A percentile compares a stretch with the other conserved stretches of the same genome.
These are phyloP conservation scores for Diaporthe nobilis DNA, from an alignment of 2,329 filamentous ascomycete species.

Conservation along the genomic window DNA sequence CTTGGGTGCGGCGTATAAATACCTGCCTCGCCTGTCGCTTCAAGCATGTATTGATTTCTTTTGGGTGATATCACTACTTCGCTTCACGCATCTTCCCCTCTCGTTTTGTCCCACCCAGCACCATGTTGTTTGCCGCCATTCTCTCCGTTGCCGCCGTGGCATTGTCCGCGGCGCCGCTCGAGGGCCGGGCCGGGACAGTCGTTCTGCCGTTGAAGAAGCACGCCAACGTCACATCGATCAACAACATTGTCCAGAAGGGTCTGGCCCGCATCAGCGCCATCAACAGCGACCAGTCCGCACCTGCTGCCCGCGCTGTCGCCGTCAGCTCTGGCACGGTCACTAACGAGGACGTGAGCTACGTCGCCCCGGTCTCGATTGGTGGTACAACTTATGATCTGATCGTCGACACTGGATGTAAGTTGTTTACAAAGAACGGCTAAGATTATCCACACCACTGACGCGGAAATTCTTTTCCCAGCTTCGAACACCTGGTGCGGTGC, in stretches of 20 bases:
- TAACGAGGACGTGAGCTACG: constrained; percentile 48
- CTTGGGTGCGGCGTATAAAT: constrained; percentile 1
- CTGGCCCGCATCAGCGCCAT: constrained; percentile 45
- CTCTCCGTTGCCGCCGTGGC: constrained; percentile 42
- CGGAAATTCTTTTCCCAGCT: constrained; percentile 38
- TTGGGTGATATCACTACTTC: not conserved
- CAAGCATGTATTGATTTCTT: rapidly evolving
- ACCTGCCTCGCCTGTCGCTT: not conserved
- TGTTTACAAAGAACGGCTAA: not conserved
- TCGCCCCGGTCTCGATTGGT: constrained; percentile 48
- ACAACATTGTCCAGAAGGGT: constrained; percentile 46
- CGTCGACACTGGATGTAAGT: constrained; percentile 49
- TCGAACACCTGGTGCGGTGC: constrained; percentile 45
- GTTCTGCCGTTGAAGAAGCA: constrained; percentile 46
- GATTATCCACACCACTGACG: not conserved
- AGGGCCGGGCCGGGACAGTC: constrained; percentile 43
- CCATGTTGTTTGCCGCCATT: constrained; percentile 26
- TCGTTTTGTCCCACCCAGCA: not conserved
- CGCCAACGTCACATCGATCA: constrained; percentile 45
- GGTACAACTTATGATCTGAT: constrained; percentile 47
- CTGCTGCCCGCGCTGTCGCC: constrained; percentile 24
- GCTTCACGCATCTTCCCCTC: not conserved
- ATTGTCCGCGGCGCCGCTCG: constrained; percentile 47
- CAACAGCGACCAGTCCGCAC: constrained; percentile 41
- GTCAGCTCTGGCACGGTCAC: constrained; percentile 46